A percentile compares a stretch with the other conserved stretches of the same genome.
phyloP scores from a whole-genome alignment of 2,329 filamentous ascomycete genomes.

The Monosporascus cannonballus region DNA sequence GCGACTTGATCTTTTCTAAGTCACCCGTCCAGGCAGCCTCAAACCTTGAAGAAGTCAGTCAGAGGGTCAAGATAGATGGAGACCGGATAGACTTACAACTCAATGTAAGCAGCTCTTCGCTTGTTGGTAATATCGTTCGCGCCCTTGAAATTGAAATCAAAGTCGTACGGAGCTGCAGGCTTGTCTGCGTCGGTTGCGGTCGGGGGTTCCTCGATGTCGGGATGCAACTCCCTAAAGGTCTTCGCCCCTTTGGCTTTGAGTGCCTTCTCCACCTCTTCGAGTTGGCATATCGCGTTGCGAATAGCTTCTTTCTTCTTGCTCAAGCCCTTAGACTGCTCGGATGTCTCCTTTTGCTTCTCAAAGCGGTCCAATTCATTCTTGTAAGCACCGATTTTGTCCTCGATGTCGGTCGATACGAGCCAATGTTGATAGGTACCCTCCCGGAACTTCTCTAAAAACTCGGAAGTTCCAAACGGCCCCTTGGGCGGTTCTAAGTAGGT shows the following conservation, averaged over 20 bases:
- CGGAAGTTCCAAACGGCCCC: slow-evolving; percentile 33
- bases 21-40: slow-evolving; percentile 72
- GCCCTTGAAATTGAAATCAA: slow-evolving; percentile 44
- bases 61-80: background rate
- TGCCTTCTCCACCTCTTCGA: slow-evolving; percentile 47
- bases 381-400: slow-evolving; percentile 26
- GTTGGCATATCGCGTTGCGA: slow-evolving; percentile 39
- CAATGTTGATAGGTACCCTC: slow-evolving; percentile 57
- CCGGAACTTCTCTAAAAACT: slow-evolving; percentile 46
- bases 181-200: slow-evolving; percentile 4
- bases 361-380: slow-evolving; percentile 27
- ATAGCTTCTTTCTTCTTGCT: slow-evolving; percentile 53
- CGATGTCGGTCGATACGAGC: slow-evolving; percentile 36
- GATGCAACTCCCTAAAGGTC: slow-evolving; percentile 59
- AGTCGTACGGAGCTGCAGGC: slow-evolving; percentile 36
- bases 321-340: slow-evolving; percentile 23
- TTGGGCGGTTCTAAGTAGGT: slow-evolving; percentile 23
- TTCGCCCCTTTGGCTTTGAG: slow-evolving; percentile 58
- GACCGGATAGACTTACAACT: slow-evolving; percentile 44
- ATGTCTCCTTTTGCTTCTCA: slow-evolving; percentile 26
- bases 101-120: slow-evolving; percentile 53
- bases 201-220: slow-evolving; percentile 34
- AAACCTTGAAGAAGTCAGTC: slow-evolving; percentile 41
- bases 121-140: slow-evolving; percentile 50
- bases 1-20: slow-evolving; percentile 54